Evolutionary conservation across 345 rosid genomes (phyloP).

Genomic region (Cardamine chenopodiifolia): DNA sequence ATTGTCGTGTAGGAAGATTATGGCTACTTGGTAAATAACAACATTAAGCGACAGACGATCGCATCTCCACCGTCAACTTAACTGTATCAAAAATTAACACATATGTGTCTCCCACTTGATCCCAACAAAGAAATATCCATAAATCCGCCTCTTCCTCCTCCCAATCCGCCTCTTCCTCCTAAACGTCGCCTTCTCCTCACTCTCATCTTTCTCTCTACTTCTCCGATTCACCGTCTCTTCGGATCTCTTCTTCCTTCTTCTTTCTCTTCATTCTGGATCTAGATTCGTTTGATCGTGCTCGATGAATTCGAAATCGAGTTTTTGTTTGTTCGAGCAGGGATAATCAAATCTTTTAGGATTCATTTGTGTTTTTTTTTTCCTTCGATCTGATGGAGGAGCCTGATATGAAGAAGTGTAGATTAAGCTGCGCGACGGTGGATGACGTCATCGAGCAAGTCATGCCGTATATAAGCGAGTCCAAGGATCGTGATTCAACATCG

Average conservation of each 20-base stretch:
- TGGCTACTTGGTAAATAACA: background rate
- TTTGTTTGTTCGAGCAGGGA: background rate
- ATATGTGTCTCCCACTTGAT: slow-evolving; percentile 7
- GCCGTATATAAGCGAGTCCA: slow-evolving; percentile 68
- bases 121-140: background rate
- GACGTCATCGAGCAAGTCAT: slow-evolving; percentile 64
- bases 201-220: background rate
- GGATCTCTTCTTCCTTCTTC: background rate
- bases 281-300: background rate
- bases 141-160: background rate
- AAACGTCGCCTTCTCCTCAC: slow-evolving; percentile 28
- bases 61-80: background rate
- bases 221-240: slow-evolving; percentile 5
- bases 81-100: background rate
- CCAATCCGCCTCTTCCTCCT: slow-evolving; percentile 18
- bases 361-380: background rate
- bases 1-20: background rate
- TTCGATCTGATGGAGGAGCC: slow-evolving; percentile 49
- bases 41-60: background rate
- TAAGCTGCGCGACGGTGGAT: slow-evolving; percentile 48
- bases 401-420: slow-evolving; percentile 37
- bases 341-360: background rate
- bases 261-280: background rate
- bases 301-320: background rate
- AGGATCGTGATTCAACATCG: slow-evolving; percentile 78